These are phyloP conservation scores for Trichophaea hybrida DNA, from an alignment of 2,329 filamentous ascomycete species.

Conservation along the genomic window DNA sequence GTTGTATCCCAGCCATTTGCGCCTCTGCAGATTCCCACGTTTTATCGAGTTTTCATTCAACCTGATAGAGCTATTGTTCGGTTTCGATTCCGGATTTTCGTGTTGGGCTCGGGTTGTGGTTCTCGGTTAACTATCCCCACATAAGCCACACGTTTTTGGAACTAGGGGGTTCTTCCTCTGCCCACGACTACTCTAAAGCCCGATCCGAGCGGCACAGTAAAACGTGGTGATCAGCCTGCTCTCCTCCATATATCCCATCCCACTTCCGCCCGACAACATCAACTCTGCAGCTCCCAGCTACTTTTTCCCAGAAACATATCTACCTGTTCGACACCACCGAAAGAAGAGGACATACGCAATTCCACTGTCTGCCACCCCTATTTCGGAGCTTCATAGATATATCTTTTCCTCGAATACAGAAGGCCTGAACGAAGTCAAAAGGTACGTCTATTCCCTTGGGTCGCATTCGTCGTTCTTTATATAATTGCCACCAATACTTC, in stretches of 20 bases:
- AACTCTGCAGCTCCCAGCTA: background rate
- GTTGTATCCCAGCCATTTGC: background rate
- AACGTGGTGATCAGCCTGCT: background rate
- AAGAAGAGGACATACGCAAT: background rate
- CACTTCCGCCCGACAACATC: background rate
- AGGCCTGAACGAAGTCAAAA: too few species aligned
- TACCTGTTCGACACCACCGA: background rate
- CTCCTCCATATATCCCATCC: background rate
- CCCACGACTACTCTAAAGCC: background rate
- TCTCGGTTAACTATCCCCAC: background rate
- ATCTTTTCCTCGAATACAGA: too few species aligned
- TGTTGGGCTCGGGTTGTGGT: background rate
- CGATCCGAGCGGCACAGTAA: background rate
- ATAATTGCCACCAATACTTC: too few species aligned
- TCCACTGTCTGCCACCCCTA: background rate
- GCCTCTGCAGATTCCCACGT: background rate
- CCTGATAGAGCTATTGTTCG: background rate
- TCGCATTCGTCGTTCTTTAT: too few species aligned
- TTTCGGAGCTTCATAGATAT: background rate
- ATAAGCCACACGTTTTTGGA: background rate
- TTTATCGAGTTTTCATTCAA: background rate
- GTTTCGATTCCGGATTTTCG: background rate
- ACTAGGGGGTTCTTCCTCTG: background rate
- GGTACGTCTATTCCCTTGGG: too few species aligned
- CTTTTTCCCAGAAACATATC: background rate